A percentile compares a stretch with the other conserved stretches of the same genome.
phyloP scores from a whole-genome alignment of 371 early-diverging fungal species.

The Dichotomocladium elegans region DNA sequence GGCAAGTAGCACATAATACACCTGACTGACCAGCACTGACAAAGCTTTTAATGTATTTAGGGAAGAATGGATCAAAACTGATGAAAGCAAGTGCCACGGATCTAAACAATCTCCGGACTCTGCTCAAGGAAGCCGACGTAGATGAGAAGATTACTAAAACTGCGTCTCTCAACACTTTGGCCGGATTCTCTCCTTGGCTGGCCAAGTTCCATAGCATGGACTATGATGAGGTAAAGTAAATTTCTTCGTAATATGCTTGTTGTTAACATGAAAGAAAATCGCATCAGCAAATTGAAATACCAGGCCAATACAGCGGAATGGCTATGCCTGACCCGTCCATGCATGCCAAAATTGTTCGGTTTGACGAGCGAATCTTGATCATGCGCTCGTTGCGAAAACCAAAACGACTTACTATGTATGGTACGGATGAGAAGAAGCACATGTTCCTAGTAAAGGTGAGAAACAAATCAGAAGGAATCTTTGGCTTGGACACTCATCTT shows the following conservation, averaged over 20 bases:
- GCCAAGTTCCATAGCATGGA: conserved; percentile 37
- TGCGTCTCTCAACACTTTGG: conserved; percentile 36
- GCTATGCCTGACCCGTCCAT: conserved; percentile 43
- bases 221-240: conserved; percentile 28
- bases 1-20: conserved; percentile 18
- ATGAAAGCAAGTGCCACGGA: conserved; percentile 28
- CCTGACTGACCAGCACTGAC: neutral
- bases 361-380: conserved; percentile 60
- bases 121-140: conserved; percentile 28
- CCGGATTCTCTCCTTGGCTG: conserved; percentile 71
- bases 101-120: conserved; percentile 30
- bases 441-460: conserved; percentile 68
- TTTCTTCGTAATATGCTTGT: too few relatives aligned
- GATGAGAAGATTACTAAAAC: conserved; percentile 19
- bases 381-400: conserved; percentile 73
- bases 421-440: conserved; percentile 67
- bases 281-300: conserved; percentile 63
- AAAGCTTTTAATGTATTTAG: too few relatives aligned
- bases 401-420: conserved; percentile 66
- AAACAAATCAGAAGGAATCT: neutral
- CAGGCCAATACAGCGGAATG: conserved; percentile 68
- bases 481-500: neutral
- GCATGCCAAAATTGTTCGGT: conserved; percentile 56
- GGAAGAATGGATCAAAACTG: conserved; percentile 48
- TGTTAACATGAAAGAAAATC: too few relatives aligned